Base-by-base conservation (phyloP, 192 early-diverging fungal genomes). In the Coemansia sp. region DNA sequence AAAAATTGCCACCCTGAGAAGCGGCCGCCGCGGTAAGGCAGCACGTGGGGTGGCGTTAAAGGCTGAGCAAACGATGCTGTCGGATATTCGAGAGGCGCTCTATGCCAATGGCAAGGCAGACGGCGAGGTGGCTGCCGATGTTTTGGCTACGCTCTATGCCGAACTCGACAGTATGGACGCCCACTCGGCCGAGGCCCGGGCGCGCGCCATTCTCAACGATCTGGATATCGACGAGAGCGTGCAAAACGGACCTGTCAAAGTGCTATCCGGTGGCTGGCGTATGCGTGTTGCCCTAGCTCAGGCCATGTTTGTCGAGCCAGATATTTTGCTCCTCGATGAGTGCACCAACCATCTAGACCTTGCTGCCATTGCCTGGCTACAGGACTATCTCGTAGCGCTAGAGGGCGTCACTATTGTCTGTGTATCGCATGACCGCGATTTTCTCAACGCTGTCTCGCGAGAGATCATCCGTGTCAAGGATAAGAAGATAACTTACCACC, bases 331-430 rank as follows among this genome's bases (percentile, higher is more conserved):
- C 38, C 78, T 93, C 27, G 91, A 93, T 59, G 95, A 98, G 82
- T 95, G 94, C 65, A 97, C 89, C 61, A 93, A 93, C 71, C 91
- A 93, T 72, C 83, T 97, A 70, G 95, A 98, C 69, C 74, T 98
- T 38, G 89, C 90, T 3, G 91, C 94, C n/a, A 94, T 93, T 39
- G 74, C 94, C n/a, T 98, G 94, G 94, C 85, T 98, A 6, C 90
- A 93, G 61, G 79, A 86, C 27, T 95, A 98, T 52, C 75, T 91
- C 6, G 63, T 67, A 0, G 43, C 80, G 18, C 77, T 93, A 13
- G 71, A 86, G 20, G 81, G 87, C 65, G 85, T 86, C 32, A 94
- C 93, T 2, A 76, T 97, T 38, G 87, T 97, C 0, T 80, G 92
- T 30, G 93, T 97, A n/a, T 94, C 93, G 40, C 95, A 93, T 67